These are phyloP conservation scores for Penstemon davidsonii DNA, from an alignment of 257 asterid species.

Conservation along the genomic window DNA sequence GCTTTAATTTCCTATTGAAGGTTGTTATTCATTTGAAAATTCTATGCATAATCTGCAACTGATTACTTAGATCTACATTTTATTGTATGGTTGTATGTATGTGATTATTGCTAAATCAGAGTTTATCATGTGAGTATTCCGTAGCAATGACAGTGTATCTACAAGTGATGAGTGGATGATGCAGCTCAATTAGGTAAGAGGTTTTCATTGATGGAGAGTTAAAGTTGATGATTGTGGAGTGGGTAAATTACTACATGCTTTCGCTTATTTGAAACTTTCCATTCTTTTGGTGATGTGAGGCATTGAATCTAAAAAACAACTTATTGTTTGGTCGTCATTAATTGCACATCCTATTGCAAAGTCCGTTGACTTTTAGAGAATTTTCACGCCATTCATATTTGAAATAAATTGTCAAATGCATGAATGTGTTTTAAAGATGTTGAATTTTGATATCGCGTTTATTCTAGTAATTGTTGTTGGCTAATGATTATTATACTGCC, in stretches of 20 bases:
- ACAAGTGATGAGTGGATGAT: not conserved
- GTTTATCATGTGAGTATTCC: slow-evolving; percentile 6
- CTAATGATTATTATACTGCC: slow-evolving; percentile 16
- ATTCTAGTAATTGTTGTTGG: slow-evolving; percentile 10
- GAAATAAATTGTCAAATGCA: slow-evolving; percentile 15
- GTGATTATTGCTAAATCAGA: slow-evolving; percentile 14
- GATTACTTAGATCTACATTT: slow-evolving; percentile 8
- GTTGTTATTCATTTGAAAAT: not conserved
- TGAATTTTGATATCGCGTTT: slow-evolving; percentile 15
- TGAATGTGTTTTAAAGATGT: slow-evolving; percentile 16
- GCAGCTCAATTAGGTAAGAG: not conserved
- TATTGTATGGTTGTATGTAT: slow-evolving; percentile 2
- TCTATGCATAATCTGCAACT: not conserved
- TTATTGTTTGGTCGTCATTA: not conserved
- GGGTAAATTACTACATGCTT: not conserved
- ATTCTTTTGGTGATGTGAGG: slow-evolving; percentile 6
- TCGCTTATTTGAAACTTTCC: slow-evolving; percentile 11
- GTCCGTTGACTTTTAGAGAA: slow-evolving; percentile 17
- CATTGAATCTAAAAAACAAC: slow-evolving; percentile 2
- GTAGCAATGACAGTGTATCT: not conserved
- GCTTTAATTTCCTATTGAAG: not conserved
- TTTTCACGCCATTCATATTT: not conserved
- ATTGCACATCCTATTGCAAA: not conserved
- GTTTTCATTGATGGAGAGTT: slow-evolving; percentile 1
- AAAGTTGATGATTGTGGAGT: slow-evolving; percentile 19